These are phyloP conservation scores for Tylopilus intermedius DNA, from an alignment of 768 basidiomycete genomes.

Conservation along the genomic window DNA sequence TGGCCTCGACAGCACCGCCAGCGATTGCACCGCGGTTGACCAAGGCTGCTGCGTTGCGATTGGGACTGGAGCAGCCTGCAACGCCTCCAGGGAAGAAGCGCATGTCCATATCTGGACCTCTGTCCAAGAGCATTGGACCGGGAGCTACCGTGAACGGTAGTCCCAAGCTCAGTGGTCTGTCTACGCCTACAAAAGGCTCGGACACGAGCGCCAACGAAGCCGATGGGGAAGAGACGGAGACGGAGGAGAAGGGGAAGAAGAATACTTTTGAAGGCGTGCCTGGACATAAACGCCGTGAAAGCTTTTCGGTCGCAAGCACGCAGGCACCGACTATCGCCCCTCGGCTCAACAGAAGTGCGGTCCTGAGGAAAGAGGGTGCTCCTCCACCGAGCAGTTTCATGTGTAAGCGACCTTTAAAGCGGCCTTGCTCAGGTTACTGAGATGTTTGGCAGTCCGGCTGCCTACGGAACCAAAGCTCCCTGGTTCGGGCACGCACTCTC, in stretches of 20 bases:
- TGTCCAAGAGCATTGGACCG: conserved; percentile 6
- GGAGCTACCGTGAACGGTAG: conserved; percentile 3
- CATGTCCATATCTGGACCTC: conserved; percentile 27
- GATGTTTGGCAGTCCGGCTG: conserved; percentile 40
- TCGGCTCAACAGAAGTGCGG: conserved; percentile 41
- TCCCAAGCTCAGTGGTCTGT: conserved; percentile 5
- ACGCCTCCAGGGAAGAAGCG: conserved; percentile 36
- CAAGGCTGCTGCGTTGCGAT: conserved; percentile 63
- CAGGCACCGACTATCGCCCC: conserved; percentile 41
- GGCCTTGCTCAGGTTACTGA: neutral
- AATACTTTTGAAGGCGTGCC: conserved; percentile 74
- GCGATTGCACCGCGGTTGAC: conserved; percentile 70
- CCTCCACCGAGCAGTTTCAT: conserved; percentile 65
- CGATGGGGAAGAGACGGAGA: conserved; percentile 28
- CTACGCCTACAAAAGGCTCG: conserved; percentile 10
- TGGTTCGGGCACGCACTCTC: conserved; percentile 32
- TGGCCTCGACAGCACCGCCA: conserved; percentile 73
- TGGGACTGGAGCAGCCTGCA: conserved; percentile 48
- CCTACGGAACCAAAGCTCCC: conserved; percentile 40
- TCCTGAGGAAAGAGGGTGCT: conserved; percentile 40
- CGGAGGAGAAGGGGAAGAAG: conserved; percentile 29
- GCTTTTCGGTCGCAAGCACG: conserved; percentile 60
- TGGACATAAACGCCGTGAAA: conserved; percentile 77
- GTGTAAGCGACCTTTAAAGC: conserved; percentile 44
- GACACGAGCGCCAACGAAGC: conserved; percentile 24